A percentile compares a stretch with the other conserved stretches of the same genome.
Evolutionary conservation across 208 protist species (phyloP).

Genomic region (Leptomonas seymouri): DNA sequence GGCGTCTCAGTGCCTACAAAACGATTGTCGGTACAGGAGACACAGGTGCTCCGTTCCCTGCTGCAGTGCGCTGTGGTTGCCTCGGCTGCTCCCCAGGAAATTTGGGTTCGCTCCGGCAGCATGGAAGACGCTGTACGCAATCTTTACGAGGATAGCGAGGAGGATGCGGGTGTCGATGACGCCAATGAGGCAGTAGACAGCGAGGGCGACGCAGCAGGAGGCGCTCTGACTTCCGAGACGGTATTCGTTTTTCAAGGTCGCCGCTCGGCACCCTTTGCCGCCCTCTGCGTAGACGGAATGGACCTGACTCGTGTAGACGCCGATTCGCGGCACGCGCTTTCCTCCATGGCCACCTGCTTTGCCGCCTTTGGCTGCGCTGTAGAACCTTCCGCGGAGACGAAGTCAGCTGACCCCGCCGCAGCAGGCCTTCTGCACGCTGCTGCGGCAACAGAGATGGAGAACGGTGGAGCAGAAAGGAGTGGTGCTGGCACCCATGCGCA

Average conservation of each 20-base stretch:
- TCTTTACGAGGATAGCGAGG: not conserved
- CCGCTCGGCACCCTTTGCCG: conserved; percentile 11
- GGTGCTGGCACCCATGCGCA: not conserved
- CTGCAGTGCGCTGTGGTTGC: conserved; percentile 30
- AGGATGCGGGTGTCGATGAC: not conserved
- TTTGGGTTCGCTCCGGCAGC: conserved; percentile 17
- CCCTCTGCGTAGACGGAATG: conserved; percentile 5
- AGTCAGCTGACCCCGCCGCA: no score
- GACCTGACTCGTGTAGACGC: conserved; percentile 5
- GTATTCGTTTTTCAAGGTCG: conserved; percentile 24
- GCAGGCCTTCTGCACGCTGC: no score
- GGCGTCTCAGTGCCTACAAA: no score
- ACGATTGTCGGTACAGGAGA: conserved; percentile 11
- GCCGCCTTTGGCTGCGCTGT: conserved; percentile 18
- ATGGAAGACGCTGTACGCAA: not conserved
- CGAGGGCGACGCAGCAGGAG: not conserved
- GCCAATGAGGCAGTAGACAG: not conserved
- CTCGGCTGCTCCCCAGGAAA: conserved; percentile 15
- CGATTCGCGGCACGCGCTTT: conserved; percentile 14
- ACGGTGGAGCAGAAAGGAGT: not conserved
- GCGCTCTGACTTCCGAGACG: not conserved
- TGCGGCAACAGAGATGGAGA: not conserved
- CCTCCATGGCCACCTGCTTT: conserved; percentile 22
- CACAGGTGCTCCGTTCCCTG: conserved; percentile 8
- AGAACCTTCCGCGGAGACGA: not conserved